phyloP scores from a whole-genome alignment of 495 filamentous ascomycete species.

The Evansstolkia leycettana region DNA sequence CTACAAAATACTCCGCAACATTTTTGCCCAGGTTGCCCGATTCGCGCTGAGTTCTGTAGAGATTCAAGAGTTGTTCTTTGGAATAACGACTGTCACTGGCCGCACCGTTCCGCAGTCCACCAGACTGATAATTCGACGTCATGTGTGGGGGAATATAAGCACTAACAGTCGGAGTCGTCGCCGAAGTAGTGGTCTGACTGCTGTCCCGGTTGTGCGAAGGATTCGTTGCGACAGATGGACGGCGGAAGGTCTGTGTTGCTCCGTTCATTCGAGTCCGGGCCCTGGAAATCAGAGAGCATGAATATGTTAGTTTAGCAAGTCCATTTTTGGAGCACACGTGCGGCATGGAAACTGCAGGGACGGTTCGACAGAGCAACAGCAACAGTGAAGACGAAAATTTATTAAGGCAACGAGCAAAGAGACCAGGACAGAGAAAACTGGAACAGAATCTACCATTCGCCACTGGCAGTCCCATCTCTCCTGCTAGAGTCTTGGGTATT shows the following conservation, averaged over 20 bases:
- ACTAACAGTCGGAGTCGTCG: constrained; percentile 37
- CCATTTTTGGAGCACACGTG: too few species aligned
- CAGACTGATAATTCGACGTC: constrained; percentile 35
- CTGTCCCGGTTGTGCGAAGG: constrained; percentile 37
- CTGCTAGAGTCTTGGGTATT: constrained; percentile 46
- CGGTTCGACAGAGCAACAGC: background rate
- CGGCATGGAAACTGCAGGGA: background rate
- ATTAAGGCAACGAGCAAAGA: background rate
- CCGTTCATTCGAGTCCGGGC: constrained; percentile 61
- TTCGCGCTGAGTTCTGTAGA: constrained; percentile 52
- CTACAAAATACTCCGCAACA: constrained; percentile 57
- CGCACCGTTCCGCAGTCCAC: constrained; percentile 41
- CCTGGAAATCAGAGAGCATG: constrained; percentile 28
- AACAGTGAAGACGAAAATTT: background rate
- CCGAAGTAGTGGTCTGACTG: constrained; percentile 32
- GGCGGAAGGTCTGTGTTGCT: constrained; percentile 74
- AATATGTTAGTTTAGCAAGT: too few species aligned
- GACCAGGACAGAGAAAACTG: too few species aligned
- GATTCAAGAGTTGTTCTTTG: constrained; percentile 68
- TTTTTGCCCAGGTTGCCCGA: constrained; percentile 46
- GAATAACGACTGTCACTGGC: constrained; percentile 55
- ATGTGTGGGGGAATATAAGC: constrained; percentile 52
- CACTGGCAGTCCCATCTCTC: constrained; percentile 40
- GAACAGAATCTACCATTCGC: constrained; percentile 37
- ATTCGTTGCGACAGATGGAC: constrained; percentile 60